phyloP scores from a whole-genome alignment of 805 yeast species.

The Maudiozyma saulgeensis region DNA sequence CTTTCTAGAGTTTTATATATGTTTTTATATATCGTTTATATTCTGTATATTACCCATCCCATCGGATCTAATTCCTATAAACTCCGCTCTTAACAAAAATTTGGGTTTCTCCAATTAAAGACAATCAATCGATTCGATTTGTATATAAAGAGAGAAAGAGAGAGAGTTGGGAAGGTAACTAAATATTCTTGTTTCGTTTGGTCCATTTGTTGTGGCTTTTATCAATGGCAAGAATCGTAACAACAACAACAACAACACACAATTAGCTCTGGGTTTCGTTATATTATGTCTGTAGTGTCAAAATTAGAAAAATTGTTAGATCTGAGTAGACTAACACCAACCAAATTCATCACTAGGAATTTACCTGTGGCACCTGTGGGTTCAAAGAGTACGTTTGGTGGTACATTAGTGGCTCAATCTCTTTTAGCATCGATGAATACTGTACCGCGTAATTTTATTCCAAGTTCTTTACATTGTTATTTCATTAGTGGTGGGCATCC shows the following conservation, averaged over 20 bases:
- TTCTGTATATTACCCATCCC: neutral
- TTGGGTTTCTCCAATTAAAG: neutral
- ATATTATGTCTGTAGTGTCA: neutral
- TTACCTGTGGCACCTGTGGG: slow-evolving; percentile 35
- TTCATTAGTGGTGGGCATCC: slow-evolving; percentile 49
- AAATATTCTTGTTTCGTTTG: too few species aligned
- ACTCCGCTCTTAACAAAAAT: neutral
- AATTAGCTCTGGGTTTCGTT: too few species aligned
- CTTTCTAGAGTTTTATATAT: neutral
- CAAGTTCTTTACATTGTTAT: slow-evolving; percentile 54
- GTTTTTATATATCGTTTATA: neutral
- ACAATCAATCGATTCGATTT: neutral
- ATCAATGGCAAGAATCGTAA: too few species aligned
- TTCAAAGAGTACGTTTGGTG: slow-evolving; percentile 65
- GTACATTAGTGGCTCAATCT: slow-evolving; percentile 58
- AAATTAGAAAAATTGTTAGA: slow-evolving; percentile 17
- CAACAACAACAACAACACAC: too few species aligned
- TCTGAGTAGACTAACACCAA: slow-evolving; percentile 11
- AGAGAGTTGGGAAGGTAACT: too few species aligned
- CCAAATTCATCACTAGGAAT: slow-evolving; percentile 17
- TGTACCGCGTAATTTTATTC: slow-evolving; percentile 38
- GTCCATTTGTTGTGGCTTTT: too few species aligned
- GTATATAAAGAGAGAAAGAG: neutral
- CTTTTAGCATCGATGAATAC: slow-evolving; percentile 49
- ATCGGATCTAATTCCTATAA: too few species aligned